Evolutionary conservation across 2,329 filamentous ascomycete species (phyloP), one percentile per base, ranked within the genome.

Genomic region (Chalaropsis thielavioides): DNA sequence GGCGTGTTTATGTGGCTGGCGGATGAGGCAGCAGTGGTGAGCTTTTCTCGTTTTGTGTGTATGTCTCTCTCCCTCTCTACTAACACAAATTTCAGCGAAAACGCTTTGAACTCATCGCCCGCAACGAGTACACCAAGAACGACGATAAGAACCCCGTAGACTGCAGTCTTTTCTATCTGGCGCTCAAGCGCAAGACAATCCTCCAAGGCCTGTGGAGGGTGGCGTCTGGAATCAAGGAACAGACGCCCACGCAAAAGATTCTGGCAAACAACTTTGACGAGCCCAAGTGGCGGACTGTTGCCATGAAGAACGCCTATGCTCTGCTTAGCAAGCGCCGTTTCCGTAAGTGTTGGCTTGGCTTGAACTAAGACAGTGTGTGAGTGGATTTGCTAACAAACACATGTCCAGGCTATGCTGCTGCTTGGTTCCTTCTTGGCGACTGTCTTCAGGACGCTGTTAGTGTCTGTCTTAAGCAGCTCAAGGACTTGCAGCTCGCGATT

Each of bases 1-100:
- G 94, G 94, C 11, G 81, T 97, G 64, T 96, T 96, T 72, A 92
- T 96, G 85, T 99, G 94, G 92, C 80, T 99, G 68, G 83, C 85
- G 0, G 92, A 96, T 73, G 75, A 80, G 19, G 82, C 81, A 64
- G 85, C 90, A 24, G 77, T 97, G 72, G 90, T 94, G 79, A 74
- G 85, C 73, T 63, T 35, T 24, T 11, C 15, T 31, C 41, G 24
- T 41, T 31, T 27, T 1, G 17, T n/a, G 31, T 4, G 19, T 11
- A 24, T 17, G 2, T 19, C 13, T 38, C 27, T 35, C 17, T 54
- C 13, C 19, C 22, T 43, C 17, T 31, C 35, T 17, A 19, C 51
- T 63, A n/a, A 46, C 59, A 2, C 6, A 15, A 13, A 11, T 38
- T 24, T 24, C 3, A 24, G 66, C 76, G 73, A 74, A 72, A 68